Conservation (phyloP, 2,329 filamentous ascomycete genomes). For the Cercospora zeina region DNA sequence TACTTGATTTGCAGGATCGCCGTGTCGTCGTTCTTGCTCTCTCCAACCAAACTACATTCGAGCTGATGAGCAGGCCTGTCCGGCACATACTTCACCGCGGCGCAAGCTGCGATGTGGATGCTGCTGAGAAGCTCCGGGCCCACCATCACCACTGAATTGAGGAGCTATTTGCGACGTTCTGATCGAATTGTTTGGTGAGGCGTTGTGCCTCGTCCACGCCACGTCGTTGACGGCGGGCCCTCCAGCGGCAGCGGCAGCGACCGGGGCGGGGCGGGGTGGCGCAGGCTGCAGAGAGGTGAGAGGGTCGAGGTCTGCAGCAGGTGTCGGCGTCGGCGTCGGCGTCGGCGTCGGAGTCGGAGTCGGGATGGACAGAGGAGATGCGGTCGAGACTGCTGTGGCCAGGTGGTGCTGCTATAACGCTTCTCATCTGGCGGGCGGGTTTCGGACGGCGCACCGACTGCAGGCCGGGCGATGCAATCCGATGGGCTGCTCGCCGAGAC, state of each 20-base stretch:
- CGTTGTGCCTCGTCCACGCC: background rate
- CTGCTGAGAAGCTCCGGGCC: constrained; percentile 52
- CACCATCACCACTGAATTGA: constrained; percentile 48
- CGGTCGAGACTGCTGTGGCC: background rate
- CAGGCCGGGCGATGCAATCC: background rate
- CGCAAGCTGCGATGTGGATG: constrained; percentile 46
- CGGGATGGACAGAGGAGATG: too few species aligned
- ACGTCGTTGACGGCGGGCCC: background rate
- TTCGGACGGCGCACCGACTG: background rate
- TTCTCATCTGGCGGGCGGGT: background rate
- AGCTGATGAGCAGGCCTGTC: constrained; percentile 69
- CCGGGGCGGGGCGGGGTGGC: background rate
- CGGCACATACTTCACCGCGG: constrained; percentile 44
- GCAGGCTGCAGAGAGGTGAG: too few species aligned
- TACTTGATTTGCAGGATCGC: constrained; percentile 9
- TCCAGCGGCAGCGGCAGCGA: background rate
- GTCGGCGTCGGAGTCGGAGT: too few species aligned
- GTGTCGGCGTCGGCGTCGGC: too few species aligned
- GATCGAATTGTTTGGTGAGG: constrained; percentile 48
- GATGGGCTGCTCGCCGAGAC: background rate
- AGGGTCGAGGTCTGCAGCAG: background rate
- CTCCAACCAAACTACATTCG: constrained; percentile 75
- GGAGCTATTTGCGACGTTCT: constrained; percentile 48
- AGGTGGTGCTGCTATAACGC: background rate
- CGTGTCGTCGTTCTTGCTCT: constrained; percentile 44